Evolutionary conservation across 2,329 filamentous ascomycete species (phyloP), one percentile per base, ranked within the genome.

Genomic region (Diaporthe sp.): DNA sequence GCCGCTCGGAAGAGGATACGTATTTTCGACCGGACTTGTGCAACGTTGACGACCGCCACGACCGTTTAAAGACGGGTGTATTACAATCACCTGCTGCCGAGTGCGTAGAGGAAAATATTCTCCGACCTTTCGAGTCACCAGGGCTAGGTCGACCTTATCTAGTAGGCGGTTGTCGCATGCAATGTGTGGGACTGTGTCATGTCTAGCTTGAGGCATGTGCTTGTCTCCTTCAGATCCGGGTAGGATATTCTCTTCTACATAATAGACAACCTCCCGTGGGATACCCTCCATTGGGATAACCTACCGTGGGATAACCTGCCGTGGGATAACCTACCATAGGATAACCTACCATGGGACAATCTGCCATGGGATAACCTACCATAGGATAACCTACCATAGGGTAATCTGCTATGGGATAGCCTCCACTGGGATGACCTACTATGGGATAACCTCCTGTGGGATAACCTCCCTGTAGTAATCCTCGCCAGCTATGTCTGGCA

Each of bases 11-110:
- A 53, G 65, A 37, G 57, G 28, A 61, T 51, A 70, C 75, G 75
- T 76, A 76, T 75, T 46, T 76, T 73, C 75, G 75, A 76, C 73
- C 75, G 75, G 73, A 65, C n/a, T 58, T 75, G 73, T 69, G 65
- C 49, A 28, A 69, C 65, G 46, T 55, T n/a, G 49, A 61, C 22
- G 34, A 22, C 34, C 34, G 58, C 59, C 34, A 59, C 69, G 17
- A 59, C 59, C 39, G 49, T 55, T 55, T 39, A 49, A 57, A 61
- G 19, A 49, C 37, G 57, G 31, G 13, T 61, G 37, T 62, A 22
- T 59, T 13, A 62, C 44, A 42, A 49, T 31, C 10, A 17, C 17
- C 4, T 72, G 39, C 57, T 51, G 46, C 46, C 55, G 13, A 44
- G 25, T 8, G 22, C 8, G 28, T 19, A 10, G 8, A 42, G 22